phyloP scores from a whole-genome alignment of 163 green algal genomes.

The Chlamydomonas reinhardtii region DNA sequence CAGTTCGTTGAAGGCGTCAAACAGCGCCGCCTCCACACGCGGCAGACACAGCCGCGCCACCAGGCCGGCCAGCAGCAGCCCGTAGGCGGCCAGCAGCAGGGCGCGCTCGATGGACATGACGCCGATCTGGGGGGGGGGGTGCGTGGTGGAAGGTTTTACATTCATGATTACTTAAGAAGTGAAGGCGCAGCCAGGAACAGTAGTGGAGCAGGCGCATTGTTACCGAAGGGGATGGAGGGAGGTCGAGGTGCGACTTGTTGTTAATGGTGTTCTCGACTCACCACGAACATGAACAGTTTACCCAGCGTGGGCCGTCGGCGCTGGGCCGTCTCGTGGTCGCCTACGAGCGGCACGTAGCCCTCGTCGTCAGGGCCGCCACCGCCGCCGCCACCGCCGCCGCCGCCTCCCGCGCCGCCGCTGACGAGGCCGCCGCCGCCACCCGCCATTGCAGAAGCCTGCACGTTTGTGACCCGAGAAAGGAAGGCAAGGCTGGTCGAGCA shows the following conservation, averaged over 20 bases:
- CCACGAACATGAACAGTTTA: slow-evolving; percentile 10
- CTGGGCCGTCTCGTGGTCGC: not conserved
- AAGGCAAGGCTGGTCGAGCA: too few relatives aligned
- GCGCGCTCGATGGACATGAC: slow-evolving; percentile 12
- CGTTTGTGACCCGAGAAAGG: too few relatives aligned
- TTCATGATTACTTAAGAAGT: too few relatives aligned
- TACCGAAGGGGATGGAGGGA: too few relatives aligned
- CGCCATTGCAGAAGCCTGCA: not conserved
- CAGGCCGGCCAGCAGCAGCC: slow-evolving; percentile 7
- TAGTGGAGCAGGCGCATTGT: too few relatives aligned
- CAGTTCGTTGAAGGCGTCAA: slow-evolving; percentile 20
- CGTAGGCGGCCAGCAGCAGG: not conserved
- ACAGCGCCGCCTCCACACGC: slow-evolving; percentile 18
- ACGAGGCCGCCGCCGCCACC: not conserved
- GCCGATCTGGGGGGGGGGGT: not conserved
- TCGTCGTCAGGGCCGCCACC: not conserved
- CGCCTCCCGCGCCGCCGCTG: not conserved
- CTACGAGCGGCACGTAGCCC: not conserved
- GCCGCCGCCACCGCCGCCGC: not conserved
- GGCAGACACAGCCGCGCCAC: slow-evolving; percentile 24
- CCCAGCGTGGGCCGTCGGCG: slow-evolving; percentile 8
- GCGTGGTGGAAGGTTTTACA: not conserved
- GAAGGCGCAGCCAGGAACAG: too few relatives aligned
- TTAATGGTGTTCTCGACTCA: not conserved
- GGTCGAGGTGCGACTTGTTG: too few relatives aligned